Percentiles rank a stretch among this genome's conserved stretches.
These are phyloP conservation scores for Candida takata DNA, from an alignment of 805 yeast genomes.

Conservation along the genomic window DNA sequence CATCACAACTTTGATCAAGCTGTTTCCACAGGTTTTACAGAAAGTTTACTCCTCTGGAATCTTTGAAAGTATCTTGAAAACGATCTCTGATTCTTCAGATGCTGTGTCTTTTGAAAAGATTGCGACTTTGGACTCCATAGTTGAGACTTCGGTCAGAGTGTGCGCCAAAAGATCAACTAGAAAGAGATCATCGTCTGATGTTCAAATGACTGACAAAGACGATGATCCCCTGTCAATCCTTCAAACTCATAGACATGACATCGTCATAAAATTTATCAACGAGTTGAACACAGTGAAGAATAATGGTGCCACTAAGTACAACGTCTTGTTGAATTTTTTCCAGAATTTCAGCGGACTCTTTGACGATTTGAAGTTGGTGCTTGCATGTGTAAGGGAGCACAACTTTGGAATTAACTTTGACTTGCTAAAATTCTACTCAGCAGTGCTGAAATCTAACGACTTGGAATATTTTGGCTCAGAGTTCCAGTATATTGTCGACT, in stretches of 20 bases:
- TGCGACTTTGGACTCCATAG: conserved; percentile 35
- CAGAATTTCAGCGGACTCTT: conserved; percentile 18
- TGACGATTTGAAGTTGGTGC: conserved; percentile 18
- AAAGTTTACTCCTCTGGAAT: conserved; percentile 26
- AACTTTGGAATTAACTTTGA: conserved; percentile 26
- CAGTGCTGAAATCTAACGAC: conserved; percentile 27
- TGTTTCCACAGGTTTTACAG: conserved; percentile 32
- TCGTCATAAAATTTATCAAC: conserved; percentile 20
- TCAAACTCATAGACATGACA: conserved; percentile 13
- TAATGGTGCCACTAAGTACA: conserved; percentile 20
- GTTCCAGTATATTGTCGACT: conserved; percentile 21
- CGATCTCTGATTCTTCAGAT: conserved; percentile 38
- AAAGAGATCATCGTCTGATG: conserved; percentile 31
- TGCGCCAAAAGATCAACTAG: conserved; percentile 21
- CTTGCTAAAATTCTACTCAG: conserved; percentile 30
- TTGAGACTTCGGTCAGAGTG: conserved; percentile 23
- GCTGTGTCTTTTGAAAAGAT: conserved; percentile 46
- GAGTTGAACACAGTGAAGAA: conserved; percentile 22
- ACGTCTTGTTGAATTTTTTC: conserved; percentile 20
- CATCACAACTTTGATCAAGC: conserved; percentile 30
- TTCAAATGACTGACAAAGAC: conserved; percentile 29
- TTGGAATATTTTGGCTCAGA: conserved; percentile 27
- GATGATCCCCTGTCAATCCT: conserved; percentile 21
- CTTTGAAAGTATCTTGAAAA: conserved; percentile 27
- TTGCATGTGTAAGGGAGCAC: conserved; percentile 19